These are phyloP conservation scores for Endotrypanum monterogeii DNA, from an alignment of 208 protist genomes.

Conservation along the genomic window DNA sequence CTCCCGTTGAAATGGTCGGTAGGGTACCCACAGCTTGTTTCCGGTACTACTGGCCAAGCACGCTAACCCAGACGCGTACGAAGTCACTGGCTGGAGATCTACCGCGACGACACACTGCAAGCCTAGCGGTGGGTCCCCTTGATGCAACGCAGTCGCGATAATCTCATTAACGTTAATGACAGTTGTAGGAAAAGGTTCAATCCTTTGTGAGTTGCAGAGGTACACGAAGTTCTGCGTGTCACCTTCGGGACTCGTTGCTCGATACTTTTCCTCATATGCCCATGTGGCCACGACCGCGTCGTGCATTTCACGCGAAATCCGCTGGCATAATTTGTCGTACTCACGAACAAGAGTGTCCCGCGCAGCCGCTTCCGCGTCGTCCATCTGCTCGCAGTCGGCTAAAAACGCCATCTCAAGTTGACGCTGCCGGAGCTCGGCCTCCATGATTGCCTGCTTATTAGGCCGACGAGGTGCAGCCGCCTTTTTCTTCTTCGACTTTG, in stretches of 20 bases:
- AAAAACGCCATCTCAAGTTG: conserved; percentile 58
- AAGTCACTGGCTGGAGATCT: conserved; percentile 77
- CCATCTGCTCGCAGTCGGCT: conserved; percentile 45
- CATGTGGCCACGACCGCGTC: conserved; percentile 53
- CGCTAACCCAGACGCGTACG: conserved; percentile 61
- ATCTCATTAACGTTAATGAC: conserved; percentile 73
- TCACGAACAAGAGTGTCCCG: conserved; percentile 49
- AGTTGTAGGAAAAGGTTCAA: conserved; percentile 75
- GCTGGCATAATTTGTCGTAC: conserved; percentile 61
- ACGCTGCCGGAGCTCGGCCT: conserved; percentile 54
- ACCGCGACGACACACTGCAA: conserved; percentile 80
- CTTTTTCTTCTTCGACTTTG: conserved; percentile 64
- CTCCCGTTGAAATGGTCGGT: conserved; percentile 72
- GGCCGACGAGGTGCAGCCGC: conserved; percentile 15
- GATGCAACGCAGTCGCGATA: conserved; percentile 57
- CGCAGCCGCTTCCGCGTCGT: conserved; percentile 52
- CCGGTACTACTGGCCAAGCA: conserved; percentile 84
- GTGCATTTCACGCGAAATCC: conserved; percentile 61
- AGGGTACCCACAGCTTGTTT: conserved; percentile 72
- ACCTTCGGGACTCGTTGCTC: conserved; percentile 32
- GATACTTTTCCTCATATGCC: conserved; percentile 71
- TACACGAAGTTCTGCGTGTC: conserved; percentile 53
- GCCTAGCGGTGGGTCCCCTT: conserved; percentile 51
- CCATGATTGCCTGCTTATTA: conserved; percentile 57
- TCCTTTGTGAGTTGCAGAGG: conserved; percentile 50